Conservation (phyloP, 495 filamentous ascomycete genomes). For the Hyaloscypha variabilis region DNA sequence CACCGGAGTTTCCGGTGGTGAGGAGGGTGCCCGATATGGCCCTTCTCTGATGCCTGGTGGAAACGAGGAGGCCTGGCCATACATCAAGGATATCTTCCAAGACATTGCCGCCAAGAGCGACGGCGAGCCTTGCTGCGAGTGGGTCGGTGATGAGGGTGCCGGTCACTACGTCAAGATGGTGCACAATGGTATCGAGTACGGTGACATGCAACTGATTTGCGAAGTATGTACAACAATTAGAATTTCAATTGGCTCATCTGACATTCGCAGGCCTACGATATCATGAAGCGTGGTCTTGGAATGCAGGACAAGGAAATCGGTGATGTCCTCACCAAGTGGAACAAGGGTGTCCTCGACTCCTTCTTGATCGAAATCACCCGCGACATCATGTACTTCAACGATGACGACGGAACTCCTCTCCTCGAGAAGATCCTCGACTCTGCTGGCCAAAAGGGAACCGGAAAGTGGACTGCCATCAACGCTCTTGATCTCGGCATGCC, state of each 20-base stretch:
- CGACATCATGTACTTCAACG: slow-evolving; percentile 95
- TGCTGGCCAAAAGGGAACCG: slow-evolving; percentile 98
- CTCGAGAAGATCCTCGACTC: slow-evolving; percentile 99
- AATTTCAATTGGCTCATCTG: slow-evolving; percentile 24
- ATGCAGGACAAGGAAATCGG: slow-evolving; percentile 88
- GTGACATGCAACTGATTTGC: slow-evolving; percentile 99
- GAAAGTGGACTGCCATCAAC: slow-evolving; percentile 99
- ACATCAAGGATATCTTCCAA: slow-evolving; percentile 99
- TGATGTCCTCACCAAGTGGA: slow-evolving; percentile 93
- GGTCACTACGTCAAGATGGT: slow-evolving; percentile 99
- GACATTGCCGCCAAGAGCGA: slow-evolving; percentile 96
- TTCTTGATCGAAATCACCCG: slow-evolving; percentile 99
- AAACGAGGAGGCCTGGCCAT: slow-evolving; percentile 96
- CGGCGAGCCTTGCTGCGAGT: slow-evolving; percentile 96
- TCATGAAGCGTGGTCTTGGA: slow-evolving; percentile 95
- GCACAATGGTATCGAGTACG: slow-evolving; percentile 99
- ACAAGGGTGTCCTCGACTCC: slow-evolving; percentile 96
- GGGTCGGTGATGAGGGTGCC: slow-evolving; percentile 98
- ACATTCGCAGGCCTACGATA: slow-evolving; percentile 86
- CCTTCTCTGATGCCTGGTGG: slow-evolving; percentile 98
- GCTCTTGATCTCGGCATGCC: slow-evolving; percentile 98
- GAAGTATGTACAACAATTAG: slow-evolving; percentile 63
- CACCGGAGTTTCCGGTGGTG: slow-evolving; percentile 96
- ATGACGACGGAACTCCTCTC: slow-evolving; percentile 86
- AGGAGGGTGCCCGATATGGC: slow-evolving; percentile 97